Evolutionary conservation across 805 yeast species (phyloP), one percentile per base, ranked within the genome.

Genomic region (Nakazawaea peltata): DNA sequence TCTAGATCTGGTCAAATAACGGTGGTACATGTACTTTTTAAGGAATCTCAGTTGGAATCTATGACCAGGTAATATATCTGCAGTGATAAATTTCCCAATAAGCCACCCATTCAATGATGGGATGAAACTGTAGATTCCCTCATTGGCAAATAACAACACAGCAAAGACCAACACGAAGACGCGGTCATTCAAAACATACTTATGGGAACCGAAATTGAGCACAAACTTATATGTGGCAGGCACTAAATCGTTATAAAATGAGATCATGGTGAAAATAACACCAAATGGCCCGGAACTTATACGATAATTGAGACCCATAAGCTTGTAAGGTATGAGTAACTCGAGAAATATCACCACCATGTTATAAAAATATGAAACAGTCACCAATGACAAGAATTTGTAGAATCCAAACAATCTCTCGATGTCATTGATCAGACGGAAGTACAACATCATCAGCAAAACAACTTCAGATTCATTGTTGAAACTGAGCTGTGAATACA

Each of bases 401-500:
- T 67, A 52, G 10, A 77, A 65, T 1, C 84, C 84, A 47, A 66
- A 66, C 32, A 71, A 53, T 33, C 84, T 50, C 53, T 78, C 86
- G 34, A 78, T 42, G 27, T 63, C 67, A 49, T 77, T 73, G 45
- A 67, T 66, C 33, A 69, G 69, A 39, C 72, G 63, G 63, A 65
- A 59, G 8, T 73, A 50, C 26, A 77, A 46, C 11, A 71, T 50
- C 9, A 67, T 48, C 2, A 65, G 48, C 3, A 74, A 43, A 15
- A 71, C 38, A 39, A 67, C 72, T 51, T 78, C 82, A 4, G 79
- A 67, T 48, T 76, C 82, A 47, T 73, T 76, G 29, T 71, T 60
- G 33, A 72, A 71, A n/a, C 71, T 58, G 10, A 71, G 19, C 47
- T 75, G 84, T 44, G 63, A 67, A 5, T 66, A 49, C 6, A 64